Percentiles rank a stretch among this genome's conserved stretches.
Conservation (phyloP, 345 rosid genomes). For the Gossypium turneri region DNA sequence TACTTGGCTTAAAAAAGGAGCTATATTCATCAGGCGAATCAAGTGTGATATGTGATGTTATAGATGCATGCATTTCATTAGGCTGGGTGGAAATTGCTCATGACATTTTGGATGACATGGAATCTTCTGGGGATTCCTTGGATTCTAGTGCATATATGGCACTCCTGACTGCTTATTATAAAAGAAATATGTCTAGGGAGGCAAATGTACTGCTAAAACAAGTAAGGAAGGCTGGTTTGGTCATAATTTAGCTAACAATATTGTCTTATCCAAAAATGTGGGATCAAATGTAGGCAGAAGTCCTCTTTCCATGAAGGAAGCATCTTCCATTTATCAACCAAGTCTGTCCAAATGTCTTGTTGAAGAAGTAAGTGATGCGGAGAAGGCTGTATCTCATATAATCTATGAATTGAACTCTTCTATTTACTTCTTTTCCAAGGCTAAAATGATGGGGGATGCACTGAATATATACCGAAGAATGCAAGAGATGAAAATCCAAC, state of each 20-base stretch:
- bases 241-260: constrained; percentile 31
- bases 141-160: constrained; percentile 32
- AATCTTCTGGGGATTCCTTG: constrained; percentile 42
- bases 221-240: constrained; percentile 49
- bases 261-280: constrained; percentile 17
- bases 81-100: constrained; percentile 85
- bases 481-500: constrained; percentile 45
- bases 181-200: constrained; percentile 51
- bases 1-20: constrained; percentile 36
- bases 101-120: constrained; percentile 81
- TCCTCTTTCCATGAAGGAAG: constrained; percentile 10
- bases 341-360: constrained; percentile 40
- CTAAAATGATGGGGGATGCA: constrained; percentile 77
- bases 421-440: constrained; percentile 75
- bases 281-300: constrained; percentile 29
- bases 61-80: constrained; percentile 52
- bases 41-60: constrained; percentile 42
- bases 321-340: constrained; percentile 24
- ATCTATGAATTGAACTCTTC: constrained; percentile 65
- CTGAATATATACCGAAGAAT: constrained; percentile 50
- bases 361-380: constrained; percentile 37
- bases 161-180: constrained; percentile 52
- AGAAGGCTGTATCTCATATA: constrained; percentile 28
- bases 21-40: constrained; percentile 18
- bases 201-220: constrained; percentile 54